Base-by-base conservation (phyloP, 2,329 filamentous ascomycete genomes). In the Atkinsonella hypoxylon region DNA sequence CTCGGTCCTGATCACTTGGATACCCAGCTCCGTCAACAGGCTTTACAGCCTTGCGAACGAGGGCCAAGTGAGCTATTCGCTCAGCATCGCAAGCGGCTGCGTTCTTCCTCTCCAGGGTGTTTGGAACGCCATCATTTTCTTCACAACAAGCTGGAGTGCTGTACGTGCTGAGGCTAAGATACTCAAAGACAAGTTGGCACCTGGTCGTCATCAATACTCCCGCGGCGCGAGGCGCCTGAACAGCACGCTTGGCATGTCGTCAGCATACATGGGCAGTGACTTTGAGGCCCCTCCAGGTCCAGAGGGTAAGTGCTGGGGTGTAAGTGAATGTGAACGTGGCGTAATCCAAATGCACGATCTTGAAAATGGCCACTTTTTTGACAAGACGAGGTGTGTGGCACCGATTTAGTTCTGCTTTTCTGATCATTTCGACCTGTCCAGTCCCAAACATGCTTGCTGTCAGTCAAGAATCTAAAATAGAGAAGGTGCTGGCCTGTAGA, bases 61-160 rank as follows among this genome's bases (percentile, higher is more conserved):
- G 6, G 61, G 71, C 11, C 59, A 68, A 26, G 69, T 75, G 52
- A 77, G 72, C 58, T 90, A 82, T 60, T 74, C 72, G 2, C 74
- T 90, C 41, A 85, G 85, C 60, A 74, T 87, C 38, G 77, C 79
- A 1, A 83, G 83, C 22, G 82, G 82, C 2, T 73, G 86, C 12
- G 85, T 90, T 0, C 70, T 91, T 3, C 85, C 87, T 0, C 71
- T 89, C 0, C 87, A 91, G 62, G 87, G 87, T 0, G 79, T 89
- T 46, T 90, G 86, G 85, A 91, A 91, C 60, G 77, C 82, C 34
- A 67, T 87, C 46, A 87, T 91, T 47, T 91, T 88, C 64, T 77
- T 85, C 54, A 79, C 76, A 2, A 86, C 84, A 1, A 86, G 73
- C 56, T 79, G 73, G 75, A 58, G 55, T 13, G 58, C 54, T 1